phyloP scores from a whole-genome alignment of 352 stramenopile genomes.

The Hyaloperonospora arabidopsidis region DNA sequence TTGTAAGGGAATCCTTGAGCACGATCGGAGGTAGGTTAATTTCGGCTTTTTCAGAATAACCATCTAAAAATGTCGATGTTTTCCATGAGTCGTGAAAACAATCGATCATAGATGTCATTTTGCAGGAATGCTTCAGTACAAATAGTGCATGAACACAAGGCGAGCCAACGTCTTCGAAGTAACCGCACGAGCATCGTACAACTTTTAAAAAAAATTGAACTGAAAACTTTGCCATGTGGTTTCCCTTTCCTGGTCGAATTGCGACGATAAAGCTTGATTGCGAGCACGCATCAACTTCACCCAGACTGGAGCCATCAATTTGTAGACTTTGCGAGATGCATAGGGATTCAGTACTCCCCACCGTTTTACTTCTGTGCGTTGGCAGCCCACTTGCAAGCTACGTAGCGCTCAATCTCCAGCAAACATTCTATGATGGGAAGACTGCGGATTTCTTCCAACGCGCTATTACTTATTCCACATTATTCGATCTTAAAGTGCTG shows the following conservation, averaged over 20 bases:
- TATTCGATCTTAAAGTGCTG: no score
- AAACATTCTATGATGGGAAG: no score
- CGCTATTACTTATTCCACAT: no score
- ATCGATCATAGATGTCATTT: no score
- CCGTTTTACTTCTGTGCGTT: neutral
- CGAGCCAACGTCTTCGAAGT: no score
- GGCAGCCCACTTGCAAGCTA: neutral
- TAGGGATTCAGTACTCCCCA: neutral
- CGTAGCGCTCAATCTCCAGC: neutral
- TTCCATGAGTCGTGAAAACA: conserved; percentile 1
- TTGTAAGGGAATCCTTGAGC: no score
- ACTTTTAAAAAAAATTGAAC: neutral
- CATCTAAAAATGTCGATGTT: neutral
- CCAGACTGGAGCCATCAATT: neutral
- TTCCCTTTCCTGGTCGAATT: neutral
- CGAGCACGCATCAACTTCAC: neutral
- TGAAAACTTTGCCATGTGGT: neutral
- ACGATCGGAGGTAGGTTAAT: no score
- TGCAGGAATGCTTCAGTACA: no score
- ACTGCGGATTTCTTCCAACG: no score
- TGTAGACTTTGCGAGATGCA: neutral
- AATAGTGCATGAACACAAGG: no score
- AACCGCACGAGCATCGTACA: neutral
- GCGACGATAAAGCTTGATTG: neutral
- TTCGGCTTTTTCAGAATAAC: no score